These are phyloP conservation scores for Colletotrichum gigasporum DNA, from an alignment of 2,329 filamentous ascomycete genomes.

Conservation along the genomic window DNA sequence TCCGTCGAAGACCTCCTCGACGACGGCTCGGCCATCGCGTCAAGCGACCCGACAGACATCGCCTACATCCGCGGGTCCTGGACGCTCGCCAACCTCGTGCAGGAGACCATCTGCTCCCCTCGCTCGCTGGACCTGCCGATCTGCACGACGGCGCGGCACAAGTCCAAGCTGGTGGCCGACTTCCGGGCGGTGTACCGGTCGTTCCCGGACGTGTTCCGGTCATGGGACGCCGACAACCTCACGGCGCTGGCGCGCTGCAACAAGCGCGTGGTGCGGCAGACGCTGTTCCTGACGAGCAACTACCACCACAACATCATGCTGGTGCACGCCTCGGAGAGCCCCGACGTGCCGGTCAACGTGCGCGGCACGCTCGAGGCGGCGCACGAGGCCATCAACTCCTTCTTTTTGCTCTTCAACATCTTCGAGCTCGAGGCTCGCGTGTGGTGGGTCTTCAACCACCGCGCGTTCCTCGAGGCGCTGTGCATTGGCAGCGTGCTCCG, in stretches of 20 bases:
- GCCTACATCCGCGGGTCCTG: conserved; percentile 81
- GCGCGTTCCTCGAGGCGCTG: conserved; percentile 80
- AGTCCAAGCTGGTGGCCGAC: conserved; percentile 73
- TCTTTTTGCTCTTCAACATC: conserved; percentile 76
- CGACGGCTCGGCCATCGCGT: conserved; percentile 65
- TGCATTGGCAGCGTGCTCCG: conserved; percentile 71
- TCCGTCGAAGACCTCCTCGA: conserved; percentile 77
- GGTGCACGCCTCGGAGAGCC: conserved; percentile 76
- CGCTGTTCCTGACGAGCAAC: conserved; percentile 81
- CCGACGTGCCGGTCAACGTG: conserved; percentile 71
- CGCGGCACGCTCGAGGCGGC: conserved; percentile 78
- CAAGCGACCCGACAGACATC: conserved; percentile 71
- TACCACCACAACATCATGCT: conserved; percentile 87
- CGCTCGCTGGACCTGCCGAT: conserved; percentile 79
- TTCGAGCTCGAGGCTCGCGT: conserved; percentile 78
- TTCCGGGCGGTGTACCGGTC: conserved; percentile 78
- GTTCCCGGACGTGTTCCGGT: conserved; percentile 76
- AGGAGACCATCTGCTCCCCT: conserved; percentile 79
- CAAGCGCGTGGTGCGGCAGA: conserved; percentile 76
- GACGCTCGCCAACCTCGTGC: conserved; percentile 81
- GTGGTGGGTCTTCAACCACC: conserved; percentile 87
- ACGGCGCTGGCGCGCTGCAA: conserved; percentile 65
- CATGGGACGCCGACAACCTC: conserved; percentile 70
- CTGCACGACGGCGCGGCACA: conserved; percentile 73
- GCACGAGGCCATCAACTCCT: conserved; percentile 77